Conservation (phyloP, 164 flowering plant genomes). For the Tinospora cordifolia region DNA sequence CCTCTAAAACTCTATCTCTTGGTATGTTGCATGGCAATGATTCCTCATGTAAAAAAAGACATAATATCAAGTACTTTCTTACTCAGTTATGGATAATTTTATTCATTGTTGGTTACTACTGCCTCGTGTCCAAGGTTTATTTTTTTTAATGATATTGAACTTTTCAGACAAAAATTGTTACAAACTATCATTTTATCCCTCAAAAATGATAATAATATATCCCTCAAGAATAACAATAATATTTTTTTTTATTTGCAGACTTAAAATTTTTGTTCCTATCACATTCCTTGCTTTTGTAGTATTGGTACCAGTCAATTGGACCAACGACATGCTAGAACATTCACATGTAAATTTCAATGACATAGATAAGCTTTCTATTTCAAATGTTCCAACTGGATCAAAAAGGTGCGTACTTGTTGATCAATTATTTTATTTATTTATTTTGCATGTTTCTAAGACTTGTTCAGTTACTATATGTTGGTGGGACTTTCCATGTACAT, state of each 20-base stretch:
- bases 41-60: no score
- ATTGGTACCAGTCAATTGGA: slow-evolving; percentile 28
- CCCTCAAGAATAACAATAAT: neutral
- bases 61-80: no score
- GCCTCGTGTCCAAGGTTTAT: no score
- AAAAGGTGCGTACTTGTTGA: slow-evolving; percentile 19
- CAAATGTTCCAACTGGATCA: slow-evolving; percentile 26
- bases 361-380: slow-evolving; percentile 30
- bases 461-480: neutral
- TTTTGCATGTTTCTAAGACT: neutral
- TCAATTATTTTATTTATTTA: neutral
- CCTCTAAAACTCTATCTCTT: no score
- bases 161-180: no score
- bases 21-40: no score
- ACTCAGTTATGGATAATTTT: no score
- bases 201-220: neutral
- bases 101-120: no score
- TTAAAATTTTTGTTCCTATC: slow-evolving; percentile 29
- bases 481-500: neutral
- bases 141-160: no score
- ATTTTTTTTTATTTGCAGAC: slow-evolving; percentile 10
- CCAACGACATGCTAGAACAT: slow-evolving; percentile 16
- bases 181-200: neutral
- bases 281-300: slow-evolving; percentile 21
- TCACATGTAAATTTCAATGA: slow-evolving; percentile 18